Base-by-base conservation (phyloP, 2,329 filamentous ascomycete species). In the Aureobasidium sp. region DNA sequence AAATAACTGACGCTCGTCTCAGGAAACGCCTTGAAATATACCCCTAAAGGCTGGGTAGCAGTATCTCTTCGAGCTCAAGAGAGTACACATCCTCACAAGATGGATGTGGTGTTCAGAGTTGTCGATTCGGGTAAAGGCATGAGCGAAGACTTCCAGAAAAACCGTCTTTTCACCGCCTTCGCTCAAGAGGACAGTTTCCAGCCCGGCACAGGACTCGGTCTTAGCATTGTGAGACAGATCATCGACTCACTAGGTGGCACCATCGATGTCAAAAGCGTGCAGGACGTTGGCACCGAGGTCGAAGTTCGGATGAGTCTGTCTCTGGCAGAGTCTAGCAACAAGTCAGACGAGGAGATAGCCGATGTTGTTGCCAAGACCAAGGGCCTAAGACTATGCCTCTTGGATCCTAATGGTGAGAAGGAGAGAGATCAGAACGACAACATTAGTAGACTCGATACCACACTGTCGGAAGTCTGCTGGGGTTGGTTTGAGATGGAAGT, bases 101-200 rank as follows among this genome's bases (percentile, higher is more conserved):
- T 63, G 27, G 47, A 59, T 16, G 61, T 58, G 39, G 34, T 58
- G 1, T 61, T 63, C 51, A 13, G 55, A 16, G 80, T 90, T 1
- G 75, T 77, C 0, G 87, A 90, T 66, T 86, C 86, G 0, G 87
- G 87, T 1, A 79, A 79, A 47, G 87, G 87, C 1, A 90, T 90
- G 37, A 80, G 80, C 0, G 76, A 82, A 6, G 82, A 87, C 10
- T 90, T 84, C 64, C 72, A 88, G 13, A 77, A 80, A 25, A 79
- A 82, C 9, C 78, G 80, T 14, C 71, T 89, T 0, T 90, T 85
- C 67, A 82, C 80, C 0, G 83, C 85, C 0, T 89, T 89, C 63
- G 72, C 78, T 0, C 87, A 90, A 64, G 87, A 89, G 66, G 79
- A 88, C 51, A 72, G 76, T 0, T 72, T 88, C 1, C 77, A 81